Evolutionary conservation across 768 basidiomycete genomes (phyloP).

Genomic region (Collybiopsis confluens): DNA sequence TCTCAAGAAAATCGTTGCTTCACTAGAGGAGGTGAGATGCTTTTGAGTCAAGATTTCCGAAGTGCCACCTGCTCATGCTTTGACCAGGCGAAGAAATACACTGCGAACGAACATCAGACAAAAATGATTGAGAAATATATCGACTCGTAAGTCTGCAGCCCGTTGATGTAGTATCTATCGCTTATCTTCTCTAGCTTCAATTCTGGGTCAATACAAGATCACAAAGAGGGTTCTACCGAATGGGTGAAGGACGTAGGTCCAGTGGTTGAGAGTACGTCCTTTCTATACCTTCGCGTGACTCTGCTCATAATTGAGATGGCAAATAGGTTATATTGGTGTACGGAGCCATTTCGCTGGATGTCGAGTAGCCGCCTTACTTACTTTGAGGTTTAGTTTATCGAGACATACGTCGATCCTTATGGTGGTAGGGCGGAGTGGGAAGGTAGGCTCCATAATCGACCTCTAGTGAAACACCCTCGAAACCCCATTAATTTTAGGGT

Average conservation of each 20-base stretch:
- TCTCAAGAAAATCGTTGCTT: slow-evolving; percentile 49
- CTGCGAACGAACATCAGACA: slow-evolving; percentile 67
- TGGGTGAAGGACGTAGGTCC: slow-evolving; percentile 90
- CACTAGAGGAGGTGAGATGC: slow-evolving; percentile 51
- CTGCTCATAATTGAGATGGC: neutral
- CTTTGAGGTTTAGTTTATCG: slow-evolving; percentile 47
- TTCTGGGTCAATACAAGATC: slow-evolving; percentile 74
- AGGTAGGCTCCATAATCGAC: slow-evolving; percentile 35
- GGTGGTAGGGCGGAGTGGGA: slow-evolving; percentile 94
- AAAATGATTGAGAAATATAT: slow-evolving; percentile 78
- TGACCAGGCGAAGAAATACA: slow-evolving; percentile 64
- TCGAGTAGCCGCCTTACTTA: neutral
- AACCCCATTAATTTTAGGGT: slow-evolving; percentile 43
- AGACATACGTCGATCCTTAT: slow-evolving; percentile 87
- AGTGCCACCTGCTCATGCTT: neutral
- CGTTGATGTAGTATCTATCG: neutral
- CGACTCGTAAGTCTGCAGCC: slow-evolving; percentile 50
- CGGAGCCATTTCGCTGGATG: slow-evolving; percentile 14
- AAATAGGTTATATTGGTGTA: slow-evolving; percentile 61
- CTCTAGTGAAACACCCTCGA: slow-evolving; percentile 10
- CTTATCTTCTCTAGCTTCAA: slow-evolving; percentile 47
- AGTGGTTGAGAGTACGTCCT: slow-evolving; percentile 58
- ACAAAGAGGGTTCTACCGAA: slow-evolving; percentile 69
- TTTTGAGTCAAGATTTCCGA: neutral
- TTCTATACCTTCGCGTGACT: too few relatives aligned